These are phyloP conservation scores for Aaosphaeria pasadenensis DNA, from an alignment of 2,329 filamentous ascomycete genomes.

Conservation along the genomic window DNA sequence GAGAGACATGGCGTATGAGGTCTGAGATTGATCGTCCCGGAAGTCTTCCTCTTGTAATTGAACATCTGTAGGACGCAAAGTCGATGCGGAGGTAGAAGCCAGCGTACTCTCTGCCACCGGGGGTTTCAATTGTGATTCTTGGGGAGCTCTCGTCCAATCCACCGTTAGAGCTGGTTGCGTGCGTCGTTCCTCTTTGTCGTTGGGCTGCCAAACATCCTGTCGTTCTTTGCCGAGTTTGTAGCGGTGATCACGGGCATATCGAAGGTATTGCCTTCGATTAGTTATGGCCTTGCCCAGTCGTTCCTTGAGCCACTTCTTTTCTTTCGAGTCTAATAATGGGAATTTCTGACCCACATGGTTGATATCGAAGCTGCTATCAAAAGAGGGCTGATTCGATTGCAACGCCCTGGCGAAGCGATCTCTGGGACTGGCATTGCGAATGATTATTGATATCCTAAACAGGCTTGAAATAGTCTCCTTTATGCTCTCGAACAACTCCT, in stretches of 20 bases:
- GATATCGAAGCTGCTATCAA: constrained; percentile 11
- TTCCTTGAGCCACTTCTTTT: constrained; percentile 11
- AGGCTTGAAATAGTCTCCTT: constrained; percentile 18
- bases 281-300: constrained; percentile 20
- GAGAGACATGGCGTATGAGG: constrained; percentile 12
- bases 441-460: constrained; percentile 20
- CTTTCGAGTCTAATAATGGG: constrained; percentile 8
- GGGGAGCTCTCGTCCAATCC: not conserved
- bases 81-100: not conserved
- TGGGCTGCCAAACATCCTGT: not conserved
- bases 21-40: constrained; percentile 9
- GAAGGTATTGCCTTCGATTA: constrained; percentile 16
- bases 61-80: not conserved
- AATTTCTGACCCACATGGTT: constrained; percentile 19
- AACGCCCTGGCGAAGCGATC: constrained; percentile 20
- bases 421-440: constrained; percentile 16
- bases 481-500: constrained; percentile 14
- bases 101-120: not conserved
- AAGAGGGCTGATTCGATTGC: constrained; percentile 7
- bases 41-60: constrained; percentile 3
- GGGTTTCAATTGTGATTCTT: no score
- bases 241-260: constrained; percentile 17
- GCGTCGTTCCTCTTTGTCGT: not conserved
- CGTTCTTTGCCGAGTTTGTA: constrained; percentile 7
- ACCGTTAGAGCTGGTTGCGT: not conserved